Conservation (phyloP, 176 grass and related monocot genomes). For the Pontederia crassipes region DNA sequence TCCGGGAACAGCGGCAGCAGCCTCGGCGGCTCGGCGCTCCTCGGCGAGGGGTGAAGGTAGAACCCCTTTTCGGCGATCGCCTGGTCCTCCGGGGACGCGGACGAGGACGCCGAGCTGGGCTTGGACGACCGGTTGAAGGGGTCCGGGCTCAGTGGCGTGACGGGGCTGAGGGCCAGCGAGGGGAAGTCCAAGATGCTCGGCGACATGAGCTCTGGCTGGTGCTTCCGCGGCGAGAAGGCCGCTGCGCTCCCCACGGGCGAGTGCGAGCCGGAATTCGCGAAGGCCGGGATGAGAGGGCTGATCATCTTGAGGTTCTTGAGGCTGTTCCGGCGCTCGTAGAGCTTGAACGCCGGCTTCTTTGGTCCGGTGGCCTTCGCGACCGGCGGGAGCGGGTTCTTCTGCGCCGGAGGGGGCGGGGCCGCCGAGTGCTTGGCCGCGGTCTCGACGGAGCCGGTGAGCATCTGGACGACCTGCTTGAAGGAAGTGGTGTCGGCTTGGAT, state of each 20-base stretch:
- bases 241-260: neutral
- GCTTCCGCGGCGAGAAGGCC: conserved; percentile 25
- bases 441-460: conserved; percentile 80
- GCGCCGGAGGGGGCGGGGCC: neutral
- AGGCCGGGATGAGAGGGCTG: conserved; percentile 59
- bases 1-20: conserved; percentile 93
- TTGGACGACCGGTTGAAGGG: conserved; percentile 48
- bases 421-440: conserved; percentile 25
- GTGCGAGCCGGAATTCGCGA: conserved; percentile 10
- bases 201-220: conserved; percentile 58
- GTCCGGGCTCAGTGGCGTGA: conserved; percentile 68
- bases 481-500: conserved; percentile 80
- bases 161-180: conserved; percentile 71
- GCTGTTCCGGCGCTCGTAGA: conserved; percentile 85
- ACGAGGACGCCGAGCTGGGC: conserved; percentile 12
- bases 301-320: conserved; percentile 94
- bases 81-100: conserved; percentile 40
- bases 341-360: conserved; percentile 95
- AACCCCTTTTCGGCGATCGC: conserved; percentile 81
- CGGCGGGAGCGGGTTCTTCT: conserved; percentile 6
- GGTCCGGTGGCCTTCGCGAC: conserved; percentile 32
- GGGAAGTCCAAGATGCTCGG: conserved; percentile 92
- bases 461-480: conserved; percentile 99
- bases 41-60: conserved; percentile 87
- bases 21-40: conserved; percentile 47